These are phyloP conservation scores for Phytophthora podocarpi DNA, from an alignment of 352 stramenopile species.

Conservation along the genomic window DNA sequence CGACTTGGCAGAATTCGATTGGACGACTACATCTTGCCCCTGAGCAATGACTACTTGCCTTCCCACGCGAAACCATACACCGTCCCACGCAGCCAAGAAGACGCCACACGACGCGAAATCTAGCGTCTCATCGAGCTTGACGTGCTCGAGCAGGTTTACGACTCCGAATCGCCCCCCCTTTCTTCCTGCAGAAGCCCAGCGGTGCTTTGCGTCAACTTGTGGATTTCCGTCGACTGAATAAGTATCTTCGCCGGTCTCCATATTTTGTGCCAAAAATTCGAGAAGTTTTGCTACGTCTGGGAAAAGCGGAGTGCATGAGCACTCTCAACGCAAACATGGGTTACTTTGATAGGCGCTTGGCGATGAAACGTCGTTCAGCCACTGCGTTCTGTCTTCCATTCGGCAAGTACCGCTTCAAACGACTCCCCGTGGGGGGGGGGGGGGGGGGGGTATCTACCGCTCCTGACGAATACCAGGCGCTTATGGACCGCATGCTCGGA, in stretches of 20 bases:
- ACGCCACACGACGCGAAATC: neutral
- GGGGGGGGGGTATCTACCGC: conserved; percentile 4
- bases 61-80: conserved; percentile 2
- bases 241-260: neutral
- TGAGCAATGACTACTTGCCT: neutral
- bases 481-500: neutral
- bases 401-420: conserved; percentile 5
- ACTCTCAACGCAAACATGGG: conserved; percentile 4
- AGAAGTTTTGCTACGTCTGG: neutral
- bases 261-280: conserved; percentile 7
- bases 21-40: conserved; percentile 2
- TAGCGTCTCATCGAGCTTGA: neutral
- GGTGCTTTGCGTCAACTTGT: no score
- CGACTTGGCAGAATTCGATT: neutral
- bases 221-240: neutral
- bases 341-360: neutral
- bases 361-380: neutral
- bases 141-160: conserved; percentile 19
- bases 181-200: conserved; percentile 9
- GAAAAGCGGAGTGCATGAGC: conserved; percentile 1
- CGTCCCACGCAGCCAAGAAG: conserved; percentile 1
- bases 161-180: neutral
- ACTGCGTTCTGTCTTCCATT: conserved; percentile 4
- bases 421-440: neutral
- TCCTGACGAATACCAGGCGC: conserved; percentile 2